phyloP scores from a whole-genome alignment of 2,329 filamentous ascomycete genomes.

The Fusarium nanum region DNA sequence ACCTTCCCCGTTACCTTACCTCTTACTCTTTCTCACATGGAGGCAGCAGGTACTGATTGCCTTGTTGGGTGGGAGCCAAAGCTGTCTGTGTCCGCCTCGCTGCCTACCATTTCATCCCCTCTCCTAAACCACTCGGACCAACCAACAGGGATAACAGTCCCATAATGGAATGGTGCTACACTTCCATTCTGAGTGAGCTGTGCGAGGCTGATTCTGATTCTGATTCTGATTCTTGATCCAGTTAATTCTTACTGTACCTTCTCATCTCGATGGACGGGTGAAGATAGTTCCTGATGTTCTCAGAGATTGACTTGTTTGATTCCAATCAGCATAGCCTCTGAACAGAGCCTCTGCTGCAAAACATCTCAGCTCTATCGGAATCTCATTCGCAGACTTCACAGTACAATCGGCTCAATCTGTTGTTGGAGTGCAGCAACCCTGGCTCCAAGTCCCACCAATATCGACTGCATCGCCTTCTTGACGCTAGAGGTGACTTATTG shows the following conservation, averaged over 20 bases:
- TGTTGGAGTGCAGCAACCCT: background rate
- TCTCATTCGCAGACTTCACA: background rate
- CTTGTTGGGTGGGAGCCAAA: conserved; percentile 15
- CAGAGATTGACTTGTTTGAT: background rate
- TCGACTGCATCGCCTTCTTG: background rate
- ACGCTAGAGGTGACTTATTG: background rate
- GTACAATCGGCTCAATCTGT: background rate
- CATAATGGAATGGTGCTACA: conserved; percentile 4
- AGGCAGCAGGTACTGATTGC: background rate
- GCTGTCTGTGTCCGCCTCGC: conserved; percentile 43
- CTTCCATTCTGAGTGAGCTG: conserved; percentile 41
- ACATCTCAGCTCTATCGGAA: background rate
- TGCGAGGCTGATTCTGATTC: conserved; percentile 31
- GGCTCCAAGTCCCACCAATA: conserved; percentile 3
- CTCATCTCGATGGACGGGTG: background rate
- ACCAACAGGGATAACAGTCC: conserved; percentile 25
- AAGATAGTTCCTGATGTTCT: background rate
- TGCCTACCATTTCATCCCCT: conserved; percentile 38
- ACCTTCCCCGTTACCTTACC: conserved; percentile 8
- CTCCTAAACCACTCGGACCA: conserved; percentile 32
- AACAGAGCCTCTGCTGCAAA: background rate
- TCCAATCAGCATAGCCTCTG: background rate
- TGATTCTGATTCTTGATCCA: background rate
- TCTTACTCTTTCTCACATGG: background rate
- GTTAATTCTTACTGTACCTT: background rate